A percentile compares a stretch with the other conserved stretches of the same genome.
Conservation (phyloP, 768 basidiomycete species). For the Crucibulum laeve region DNA sequence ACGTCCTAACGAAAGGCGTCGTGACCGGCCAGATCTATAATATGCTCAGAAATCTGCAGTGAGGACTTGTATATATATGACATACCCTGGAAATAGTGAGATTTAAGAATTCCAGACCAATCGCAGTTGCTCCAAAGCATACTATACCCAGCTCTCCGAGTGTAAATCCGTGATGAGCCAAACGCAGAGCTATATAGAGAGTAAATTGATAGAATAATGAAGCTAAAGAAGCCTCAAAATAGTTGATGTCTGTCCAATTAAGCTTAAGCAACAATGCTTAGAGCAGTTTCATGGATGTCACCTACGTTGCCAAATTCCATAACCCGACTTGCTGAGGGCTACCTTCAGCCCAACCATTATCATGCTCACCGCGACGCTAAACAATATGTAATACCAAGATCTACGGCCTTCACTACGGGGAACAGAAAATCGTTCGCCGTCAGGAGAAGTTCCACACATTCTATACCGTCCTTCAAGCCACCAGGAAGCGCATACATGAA, state of each 20-base stretch:
- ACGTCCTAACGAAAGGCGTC: constrained; percentile 85
- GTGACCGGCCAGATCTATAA: constrained; percentile 73
- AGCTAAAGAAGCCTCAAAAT: constrained; percentile 67
- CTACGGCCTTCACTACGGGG: constrained; percentile 68
- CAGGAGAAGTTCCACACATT: constrained; percentile 34
- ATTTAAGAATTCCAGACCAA: constrained; percentile 84
- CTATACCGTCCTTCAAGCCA: constrained; percentile 60
- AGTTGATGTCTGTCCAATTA: constrained; percentile 58
- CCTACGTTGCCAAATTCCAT: constrained; percentile 73
- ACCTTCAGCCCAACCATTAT: constrained; percentile 46
- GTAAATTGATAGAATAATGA: constrained; percentile 89
- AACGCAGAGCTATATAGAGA: constrained; percentile 81
- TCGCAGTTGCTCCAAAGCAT: constrained; percentile 80
- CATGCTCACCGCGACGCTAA: constrained; percentile 51
- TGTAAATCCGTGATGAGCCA: constrained; percentile 94
- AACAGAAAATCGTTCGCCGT: constrained; percentile 72
- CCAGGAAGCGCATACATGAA: constrained; percentile 77
- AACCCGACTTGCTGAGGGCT: constrained; percentile 31
- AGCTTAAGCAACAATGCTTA: constrained; percentile 3
- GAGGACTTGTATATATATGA: constrained; percentile 3
- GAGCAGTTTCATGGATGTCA: constrained; percentile 6
- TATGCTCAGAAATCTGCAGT: background rate
- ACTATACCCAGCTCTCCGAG: constrained; percentile 91
- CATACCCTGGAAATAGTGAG: constrained; percentile 79
- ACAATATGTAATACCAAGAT: constrained; percentile 59